Evolutionary conservation across 1,284 basidiomycete species (phyloP).

Genomic region (Cutaneotrichosporon dermatis): DNA sequence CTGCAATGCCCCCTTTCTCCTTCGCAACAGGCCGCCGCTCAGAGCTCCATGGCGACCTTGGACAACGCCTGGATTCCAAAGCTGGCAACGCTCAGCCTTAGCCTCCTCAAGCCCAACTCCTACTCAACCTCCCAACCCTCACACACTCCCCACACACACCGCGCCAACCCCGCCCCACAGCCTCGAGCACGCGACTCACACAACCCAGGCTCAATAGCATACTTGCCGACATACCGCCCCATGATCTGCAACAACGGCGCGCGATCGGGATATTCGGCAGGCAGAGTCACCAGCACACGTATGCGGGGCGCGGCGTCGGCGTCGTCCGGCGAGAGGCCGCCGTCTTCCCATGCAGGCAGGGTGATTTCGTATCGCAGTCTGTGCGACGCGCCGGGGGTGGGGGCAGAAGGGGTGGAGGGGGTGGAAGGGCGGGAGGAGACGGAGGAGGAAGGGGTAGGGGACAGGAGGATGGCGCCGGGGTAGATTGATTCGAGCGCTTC

Average conservation of each 20-base stretch:
- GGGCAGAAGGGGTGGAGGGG: neutral
- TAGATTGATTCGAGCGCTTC: constrained; percentile 79
- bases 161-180: too few relatives aligned
- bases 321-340: constrained; percentile 4
- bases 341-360: constrained; percentile 51
- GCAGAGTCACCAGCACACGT: constrained; percentile 67
- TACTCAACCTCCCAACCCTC: too few relatives aligned
- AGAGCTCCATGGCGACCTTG: too few relatives aligned
- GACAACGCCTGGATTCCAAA: too few relatives aligned
- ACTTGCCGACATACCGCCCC: constrained; percentile 77
- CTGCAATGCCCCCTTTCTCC: too few relatives aligned
- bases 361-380: constrained; percentile 63
- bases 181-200: constrained; percentile 30
- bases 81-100: too few relatives aligned
- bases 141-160: too few relatives aligned
- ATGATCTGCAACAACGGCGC: constrained; percentile 80
- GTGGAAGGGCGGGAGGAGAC: neutral
- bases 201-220: constrained; percentile 38
- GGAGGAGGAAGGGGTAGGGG: neutral
- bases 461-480: constrained; percentile 55
- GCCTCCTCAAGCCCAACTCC: too few relatives aligned
- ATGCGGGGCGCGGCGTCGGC: constrained; percentile 47
- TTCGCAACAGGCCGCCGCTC: too few relatives aligned
- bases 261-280: constrained; percentile 64
- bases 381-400: constrained; percentile 28